Evolutionary conservation across 208 protist genomes (phyloP).

Genomic region (Crithidia bombi): DNA sequence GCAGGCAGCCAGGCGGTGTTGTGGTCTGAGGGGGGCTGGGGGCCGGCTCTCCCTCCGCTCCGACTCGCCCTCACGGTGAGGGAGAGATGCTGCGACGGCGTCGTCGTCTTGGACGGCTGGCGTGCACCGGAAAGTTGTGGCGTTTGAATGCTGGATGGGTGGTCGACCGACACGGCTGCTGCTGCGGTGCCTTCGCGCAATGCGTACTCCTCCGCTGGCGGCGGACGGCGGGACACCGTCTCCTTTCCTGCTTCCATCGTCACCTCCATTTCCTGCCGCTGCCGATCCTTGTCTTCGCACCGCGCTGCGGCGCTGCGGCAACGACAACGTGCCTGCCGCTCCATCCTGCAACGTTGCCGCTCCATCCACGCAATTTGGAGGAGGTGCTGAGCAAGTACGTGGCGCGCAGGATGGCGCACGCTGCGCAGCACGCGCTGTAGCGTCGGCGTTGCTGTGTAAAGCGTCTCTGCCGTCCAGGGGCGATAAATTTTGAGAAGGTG

Average conservation of each 20-base stretch:
- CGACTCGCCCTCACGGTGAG: too few species aligned
- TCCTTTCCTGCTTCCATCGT: too few species aligned
- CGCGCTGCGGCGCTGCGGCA: neutral
- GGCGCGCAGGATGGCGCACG: slow-evolving; percentile 46
- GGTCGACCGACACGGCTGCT: neutral
- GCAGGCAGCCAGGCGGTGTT: slow-evolving; percentile 4
- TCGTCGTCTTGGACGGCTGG: neutral
- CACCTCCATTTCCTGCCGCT: neutral
- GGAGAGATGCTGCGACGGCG: neutral
- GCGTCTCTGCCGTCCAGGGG: slow-evolving; percentile 46
- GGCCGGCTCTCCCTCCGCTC: neutral
- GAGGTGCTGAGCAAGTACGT: slow-evolving; percentile 27
- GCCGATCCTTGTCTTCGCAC: neutral
- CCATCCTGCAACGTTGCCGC: slow-evolving; percentile 25
- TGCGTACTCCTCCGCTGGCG: neutral
- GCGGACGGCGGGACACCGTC: too few species aligned
- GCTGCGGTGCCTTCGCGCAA: neutral
- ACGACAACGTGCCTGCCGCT: slow-evolving; percentile 9
- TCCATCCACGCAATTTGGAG: slow-evolving; percentile 36
- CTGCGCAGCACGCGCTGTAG: slow-evolving; percentile 49
- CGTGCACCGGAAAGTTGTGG: neutral
- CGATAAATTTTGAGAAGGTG: slow-evolving; percentile 57
- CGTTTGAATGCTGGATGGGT: neutral
- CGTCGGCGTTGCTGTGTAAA: slow-evolving; percentile 44
- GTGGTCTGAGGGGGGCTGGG: neutral